phyloP scores from a whole-genome alignment of 23 red algal genomes.

The Cyanidium caldarium region DNA sequence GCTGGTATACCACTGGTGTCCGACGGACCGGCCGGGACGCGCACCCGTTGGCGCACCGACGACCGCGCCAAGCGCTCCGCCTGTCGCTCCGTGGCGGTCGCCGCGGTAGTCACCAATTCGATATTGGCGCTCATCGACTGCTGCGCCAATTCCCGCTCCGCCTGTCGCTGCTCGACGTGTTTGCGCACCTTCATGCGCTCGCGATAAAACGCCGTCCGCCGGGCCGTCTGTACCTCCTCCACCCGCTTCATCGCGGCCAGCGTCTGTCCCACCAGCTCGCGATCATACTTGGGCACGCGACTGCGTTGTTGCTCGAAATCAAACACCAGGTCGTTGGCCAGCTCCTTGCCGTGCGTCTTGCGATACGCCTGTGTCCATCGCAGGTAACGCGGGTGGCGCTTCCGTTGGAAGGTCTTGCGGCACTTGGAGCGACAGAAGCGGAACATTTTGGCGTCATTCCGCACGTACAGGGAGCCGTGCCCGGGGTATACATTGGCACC shows the following conservation, averaged over 20 bases:
- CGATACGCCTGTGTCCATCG: constrained; percentile 93
- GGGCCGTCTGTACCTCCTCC: constrained; percentile 21
- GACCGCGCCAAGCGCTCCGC: too few species aligned
- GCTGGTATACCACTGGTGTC: too few species aligned
- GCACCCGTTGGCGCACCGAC: too few species aligned
- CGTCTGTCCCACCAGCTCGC: constrained; percentile 50
- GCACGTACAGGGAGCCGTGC: constrained; percentile 73
- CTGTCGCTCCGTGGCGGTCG: too few species aligned
- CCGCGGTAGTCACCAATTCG: too few species aligned
- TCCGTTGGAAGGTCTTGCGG: constrained; percentile 61
- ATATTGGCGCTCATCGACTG: neutral
- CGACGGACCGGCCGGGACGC: too few species aligned
- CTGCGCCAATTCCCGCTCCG: constrained; percentile 42
- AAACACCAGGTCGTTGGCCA: constrained; percentile 74
- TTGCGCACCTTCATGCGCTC: constrained; percentile 44
- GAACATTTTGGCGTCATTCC: constrained; percentile 82
- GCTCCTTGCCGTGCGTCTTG: constrained; percentile 76
- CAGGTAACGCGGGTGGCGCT: constrained; percentile 83
- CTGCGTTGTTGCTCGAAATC: constrained; percentile 64
- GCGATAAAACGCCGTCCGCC: constrained; percentile 42
- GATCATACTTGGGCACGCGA: constrained; percentile 62
- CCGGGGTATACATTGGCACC: constrained; percentile 84
- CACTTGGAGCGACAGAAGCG: constrained; percentile 96
- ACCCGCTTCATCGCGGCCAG: constrained; percentile 58
- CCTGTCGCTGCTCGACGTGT: constrained; percentile 40